Evolutionary conservation across 495 filamentous ascomycete species (phyloP), one percentile per base, ranked within the genome.

Genomic region (Peziza echinospora): DNA sequence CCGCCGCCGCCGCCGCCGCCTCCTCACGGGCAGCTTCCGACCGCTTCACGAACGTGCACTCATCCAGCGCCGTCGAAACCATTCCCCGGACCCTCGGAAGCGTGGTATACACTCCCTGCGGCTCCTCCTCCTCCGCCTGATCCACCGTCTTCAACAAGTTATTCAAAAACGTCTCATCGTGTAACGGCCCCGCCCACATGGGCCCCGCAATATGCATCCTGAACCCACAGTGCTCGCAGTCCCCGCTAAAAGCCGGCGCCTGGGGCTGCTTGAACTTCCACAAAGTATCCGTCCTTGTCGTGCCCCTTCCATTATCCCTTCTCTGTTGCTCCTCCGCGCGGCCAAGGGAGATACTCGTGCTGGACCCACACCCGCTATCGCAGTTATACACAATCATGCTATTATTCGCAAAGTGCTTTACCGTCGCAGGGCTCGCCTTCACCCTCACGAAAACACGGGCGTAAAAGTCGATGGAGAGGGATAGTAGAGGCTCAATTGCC

Each of bases 401-500:
- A 57, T 84, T 93, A 17, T 82, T 77, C 2, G 81, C 79, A 11
- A 82, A 69, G 47, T 85, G 83, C 57, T 99, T 99, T 46, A 94
- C 86, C 47, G 83, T 74, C 0, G 73, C 75, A 0, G 84, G 77
- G 1, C 80, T 83, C 41, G 72, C 80, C 47, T 72, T 67, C 24
- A 99, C 67, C 1, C 82, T 77, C 47, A 99, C 77, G 57, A 96
- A 99, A 1, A 93, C 66, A 40, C 91, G 73, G n/a, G 73, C 71
- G 58, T 99, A 99, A 59, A 83, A 99, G 60, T 99, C 89, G 46
- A 96, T 89, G 9, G 81, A 91, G 5, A 99, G 70, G 13, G 84
- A 92, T 11, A 99, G 69, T 0, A 94, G 67, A 0, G 89, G 89
- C 59, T 99, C 89, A 47, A 94, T 84, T 3, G 82, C 71, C 6